Evolutionary conservation across 2,329 filamentous ascomycete genomes (phyloP).

Genomic region (Colletotrichum limetticola): DNA sequence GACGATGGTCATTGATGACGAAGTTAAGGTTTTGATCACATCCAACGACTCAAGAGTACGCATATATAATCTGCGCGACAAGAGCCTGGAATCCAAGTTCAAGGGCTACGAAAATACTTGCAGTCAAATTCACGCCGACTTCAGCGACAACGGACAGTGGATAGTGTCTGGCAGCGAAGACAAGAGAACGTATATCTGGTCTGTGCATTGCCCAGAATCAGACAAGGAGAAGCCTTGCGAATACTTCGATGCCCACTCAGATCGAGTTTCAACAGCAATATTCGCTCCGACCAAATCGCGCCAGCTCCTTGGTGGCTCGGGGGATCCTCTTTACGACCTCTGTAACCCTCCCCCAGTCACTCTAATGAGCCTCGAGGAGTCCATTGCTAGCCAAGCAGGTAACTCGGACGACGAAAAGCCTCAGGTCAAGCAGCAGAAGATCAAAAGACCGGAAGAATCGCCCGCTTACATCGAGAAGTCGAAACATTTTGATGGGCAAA

Average conservation of each 20-base stretch:
- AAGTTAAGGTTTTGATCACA: constrained; percentile 87
- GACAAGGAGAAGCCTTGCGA: constrained; percentile 88
- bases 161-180: constrained; percentile 96
- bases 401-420: constrained; percentile 48
- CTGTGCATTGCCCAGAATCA: constrained; percentile 66
- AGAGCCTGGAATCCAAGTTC: constrained; percentile 87
- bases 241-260: constrained; percentile 89
- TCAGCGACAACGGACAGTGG: constrained; percentile 87
- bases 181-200: constrained; percentile 91
- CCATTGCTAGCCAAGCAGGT: constrained; percentile 52
- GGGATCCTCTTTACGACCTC: constrained; percentile 94
- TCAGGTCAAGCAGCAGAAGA: constrained; percentile 16
- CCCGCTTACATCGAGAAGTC: constrained; percentile 82
- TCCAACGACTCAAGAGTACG: constrained; percentile 95
- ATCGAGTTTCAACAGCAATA: constrained; percentile 88
- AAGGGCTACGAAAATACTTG: constrained; percentile 90
- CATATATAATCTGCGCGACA: constrained; percentile 88
- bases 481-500: constrained; percentile 83
- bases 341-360: constrained; percentile 95
- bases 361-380: constrained; percentile 78
- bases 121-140: constrained; percentile 89
- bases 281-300: constrained; percentile 85
- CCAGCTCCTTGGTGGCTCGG: constrained; percentile 80
- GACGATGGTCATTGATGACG: constrained; percentile 72
- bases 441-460: constrained; percentile 70